These are phyloP conservation scores for Vanrija sp. DNA, from an alignment of 1,284 basidiomycete genomes.

Conservation along the genomic window DNA sequence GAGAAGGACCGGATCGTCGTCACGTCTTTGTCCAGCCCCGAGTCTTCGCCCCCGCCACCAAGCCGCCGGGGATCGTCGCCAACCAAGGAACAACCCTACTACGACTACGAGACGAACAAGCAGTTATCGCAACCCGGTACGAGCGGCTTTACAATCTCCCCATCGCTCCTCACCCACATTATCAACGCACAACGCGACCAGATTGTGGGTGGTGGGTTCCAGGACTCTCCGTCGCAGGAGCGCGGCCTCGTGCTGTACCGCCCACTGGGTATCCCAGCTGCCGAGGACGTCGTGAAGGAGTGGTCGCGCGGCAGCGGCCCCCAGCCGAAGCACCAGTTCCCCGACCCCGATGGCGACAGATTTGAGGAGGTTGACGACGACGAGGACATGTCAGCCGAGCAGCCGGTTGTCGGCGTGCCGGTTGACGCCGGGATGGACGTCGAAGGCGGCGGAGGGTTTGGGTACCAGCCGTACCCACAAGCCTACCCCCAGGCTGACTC, in stretches of 20 bases:
- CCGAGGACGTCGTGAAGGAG: constrained; percentile 8
- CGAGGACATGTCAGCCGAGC: constrained; percentile 9
- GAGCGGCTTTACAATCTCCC: constrained; percentile 42
- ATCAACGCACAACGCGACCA: constrained; percentile 32
- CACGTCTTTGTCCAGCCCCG: constrained; percentile 31
- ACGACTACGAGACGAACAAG: constrained; percentile 14
- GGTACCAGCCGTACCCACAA: not conserved
- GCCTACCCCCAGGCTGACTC: not conserved
- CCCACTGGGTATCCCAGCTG: constrained; percentile 25
- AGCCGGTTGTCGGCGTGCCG: not conserved
- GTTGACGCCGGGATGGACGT: not conserved
- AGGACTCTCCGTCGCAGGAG: constrained; percentile 6
- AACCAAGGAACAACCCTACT: not conserved
- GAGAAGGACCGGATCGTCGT: constrained; percentile 46
- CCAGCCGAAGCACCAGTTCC: not conserved
- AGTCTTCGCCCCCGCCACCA: constrained; percentile 16
- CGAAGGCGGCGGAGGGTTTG: not conserved
- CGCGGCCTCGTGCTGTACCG: constrained; percentile 37
- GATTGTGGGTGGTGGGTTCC: constrained; percentile 1
- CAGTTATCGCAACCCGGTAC: constrained; percentile 38
- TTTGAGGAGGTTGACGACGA: constrained; percentile 16
- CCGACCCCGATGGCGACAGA: not conserved
- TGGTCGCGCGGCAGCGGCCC: constrained; percentile 1
- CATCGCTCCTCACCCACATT: constrained; percentile 43
- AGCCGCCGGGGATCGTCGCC: not conserved